Percentiles rank a stretch among this genome's conserved stretches.
These are phyloP conservation scores for Trichoderma endophyticum DNA, from an alignment of 2,329 filamentous ascomycete species.

Conservation along the genomic window DNA sequence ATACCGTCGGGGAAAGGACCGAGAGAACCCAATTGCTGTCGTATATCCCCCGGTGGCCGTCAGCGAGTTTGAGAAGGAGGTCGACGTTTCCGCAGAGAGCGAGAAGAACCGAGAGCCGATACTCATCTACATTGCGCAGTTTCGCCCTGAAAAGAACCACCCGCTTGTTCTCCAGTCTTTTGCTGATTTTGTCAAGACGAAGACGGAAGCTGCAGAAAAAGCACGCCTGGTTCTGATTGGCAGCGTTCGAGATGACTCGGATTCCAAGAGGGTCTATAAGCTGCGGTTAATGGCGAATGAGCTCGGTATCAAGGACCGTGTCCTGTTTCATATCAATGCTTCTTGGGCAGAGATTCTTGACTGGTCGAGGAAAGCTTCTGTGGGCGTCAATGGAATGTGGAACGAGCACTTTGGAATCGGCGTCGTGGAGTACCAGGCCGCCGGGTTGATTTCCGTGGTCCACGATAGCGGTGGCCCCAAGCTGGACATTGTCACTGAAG, in stretches of 20 bases:
- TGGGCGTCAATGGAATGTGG: slow-evolving; percentile 99
- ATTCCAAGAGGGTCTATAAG: slow-evolving; percentile 82
- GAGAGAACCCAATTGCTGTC: slow-evolving; percentile 60
- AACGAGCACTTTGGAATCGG: slow-evolving; percentile 99
- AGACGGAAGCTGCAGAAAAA: slow-evolving; percentile 46
- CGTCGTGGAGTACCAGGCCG: slow-evolving; percentile 96
- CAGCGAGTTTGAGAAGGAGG: slow-evolving; percentile 70
- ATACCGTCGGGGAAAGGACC: slow-evolving; percentile 45
- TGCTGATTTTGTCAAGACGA: slow-evolving; percentile 64
- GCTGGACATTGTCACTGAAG: slow-evolving; percentile 81
- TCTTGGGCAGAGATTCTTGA: slow-evolving; percentile 83
- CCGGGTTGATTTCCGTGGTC: slow-evolving; percentile 87
- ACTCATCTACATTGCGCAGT: slow-evolving; percentile 93
- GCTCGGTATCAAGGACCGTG: slow-evolving; percentile 75
- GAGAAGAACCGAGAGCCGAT: slow-evolving; percentile 67
- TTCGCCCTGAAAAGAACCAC: slow-evolving; percentile 97
- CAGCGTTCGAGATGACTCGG: slow-evolving; percentile 80
- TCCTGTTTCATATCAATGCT: slow-evolving; percentile 86
- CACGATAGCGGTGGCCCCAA: slow-evolving; percentile 93
- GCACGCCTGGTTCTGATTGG: slow-evolving; percentile 81
- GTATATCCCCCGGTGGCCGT: slow-evolving; percentile 94
- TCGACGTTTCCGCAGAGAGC: slow-evolving; percentile 67
- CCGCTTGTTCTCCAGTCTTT: slow-evolving; percentile 82
- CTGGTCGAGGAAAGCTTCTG: slow-evolving; percentile 70
- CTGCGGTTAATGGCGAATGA: slow-evolving; percentile 83